Conservation (phyloP, 2,329 filamentous ascomycete species). For the Fusarium xylarioides region DNA sequence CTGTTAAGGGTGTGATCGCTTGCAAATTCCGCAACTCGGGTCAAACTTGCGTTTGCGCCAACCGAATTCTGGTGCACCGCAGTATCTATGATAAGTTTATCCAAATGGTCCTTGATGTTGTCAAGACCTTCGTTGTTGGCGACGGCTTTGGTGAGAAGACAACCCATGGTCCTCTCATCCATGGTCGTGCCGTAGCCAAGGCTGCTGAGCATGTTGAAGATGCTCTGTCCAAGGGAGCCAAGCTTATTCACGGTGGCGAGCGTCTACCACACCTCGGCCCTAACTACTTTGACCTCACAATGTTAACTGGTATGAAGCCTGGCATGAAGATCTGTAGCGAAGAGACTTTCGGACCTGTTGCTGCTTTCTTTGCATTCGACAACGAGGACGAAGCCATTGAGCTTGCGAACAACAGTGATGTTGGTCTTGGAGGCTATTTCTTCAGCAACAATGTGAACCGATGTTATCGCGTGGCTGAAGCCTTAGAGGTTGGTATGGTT, state of each 20-base stretch:
- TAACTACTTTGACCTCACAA: slow-evolving; percentile 76
- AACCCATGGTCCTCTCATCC: slow-evolving; percentile 71
- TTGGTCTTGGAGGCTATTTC: slow-evolving; percentile 78
- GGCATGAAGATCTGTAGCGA: slow-evolving; percentile 73
- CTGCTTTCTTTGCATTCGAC: slow-evolving; percentile 73
- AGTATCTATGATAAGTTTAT: slow-evolving; percentile 68
- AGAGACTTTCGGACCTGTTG: slow-evolving; percentile 78
- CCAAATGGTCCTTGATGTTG: slow-evolving; percentile 59
- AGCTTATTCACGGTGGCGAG: slow-evolving; percentile 67
- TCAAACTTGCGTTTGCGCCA: slow-evolving; percentile 75
- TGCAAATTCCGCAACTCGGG: slow-evolving; percentile 78
- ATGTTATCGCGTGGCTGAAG: slow-evolving; percentile 54
- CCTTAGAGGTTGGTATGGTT: slow-evolving; percentile 57
- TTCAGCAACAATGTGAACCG: slow-evolving; percentile 59
- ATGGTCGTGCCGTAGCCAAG: slow-evolving; percentile 70
- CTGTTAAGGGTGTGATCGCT: slow-evolving; percentile 71
- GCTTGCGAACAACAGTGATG: slow-evolving; percentile 71
- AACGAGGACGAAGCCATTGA: slow-evolving; percentile 74
- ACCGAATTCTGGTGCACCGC: slow-evolving; percentile 67
- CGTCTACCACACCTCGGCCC: slow-evolving; percentile 65
- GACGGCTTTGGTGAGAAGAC: slow-evolving; percentile 63
- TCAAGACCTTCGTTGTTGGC: slow-evolving; percentile 66
- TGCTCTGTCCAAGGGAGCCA: slow-evolving; percentile 68
- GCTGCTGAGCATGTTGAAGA: slow-evolving; percentile 70
- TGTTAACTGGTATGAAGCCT: slow-evolving; percentile 72